These are phyloP conservation scores for Hyaloscypha variabilis DNA, from an alignment of 495 filamentous ascomycete genomes.

Conservation along the genomic window DNA sequence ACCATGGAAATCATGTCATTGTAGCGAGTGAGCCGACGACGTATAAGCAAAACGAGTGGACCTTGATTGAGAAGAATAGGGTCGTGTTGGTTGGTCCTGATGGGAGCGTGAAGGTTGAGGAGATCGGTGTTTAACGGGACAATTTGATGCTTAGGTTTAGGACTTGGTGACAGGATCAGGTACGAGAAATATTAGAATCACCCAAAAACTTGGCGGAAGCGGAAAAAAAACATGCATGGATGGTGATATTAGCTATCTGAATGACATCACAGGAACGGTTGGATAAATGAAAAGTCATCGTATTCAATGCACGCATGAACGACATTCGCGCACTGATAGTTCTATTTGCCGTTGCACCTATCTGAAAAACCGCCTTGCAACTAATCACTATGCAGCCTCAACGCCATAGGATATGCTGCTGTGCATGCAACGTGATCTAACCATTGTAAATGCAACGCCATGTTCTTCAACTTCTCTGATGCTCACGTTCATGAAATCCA, in stretches of 20 bases:
- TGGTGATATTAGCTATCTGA: too few species aligned
- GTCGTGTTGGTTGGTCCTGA: slow-evolving; percentile 28
- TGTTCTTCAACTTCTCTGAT: not conserved
- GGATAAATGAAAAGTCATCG: too few species aligned
- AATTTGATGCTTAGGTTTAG: not conserved
- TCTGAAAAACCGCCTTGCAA: not conserved
- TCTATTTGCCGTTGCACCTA: not conserved
- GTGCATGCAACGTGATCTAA: not conserved
- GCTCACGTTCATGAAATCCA: not conserved
- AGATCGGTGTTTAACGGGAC: slow-evolving; percentile 9
- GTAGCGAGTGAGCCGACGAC: slow-evolving; percentile 54
- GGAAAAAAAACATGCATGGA: too few species aligned
- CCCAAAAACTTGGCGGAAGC: too few species aligned
- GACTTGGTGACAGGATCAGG: not conserved
- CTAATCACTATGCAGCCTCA: not conserved
- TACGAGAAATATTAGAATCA: not conserved
- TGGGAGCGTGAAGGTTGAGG: slow-evolving; percentile 4
- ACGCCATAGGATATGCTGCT: not conserved
- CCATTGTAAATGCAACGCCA: not conserved
- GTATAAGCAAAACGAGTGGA: slow-evolving; percentile 48
- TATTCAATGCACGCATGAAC: too few species aligned
- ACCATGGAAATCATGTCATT: slow-evolving; percentile 50
- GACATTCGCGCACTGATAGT: not conserved
- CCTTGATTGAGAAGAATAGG: slow-evolving; percentile 46
- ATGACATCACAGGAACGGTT: too few species aligned